These are phyloP conservation scores for Rhizopus stolonifer DNA, from an alignment of 371 early-diverging fungal genomes.

Conservation along the genomic window DNA sequence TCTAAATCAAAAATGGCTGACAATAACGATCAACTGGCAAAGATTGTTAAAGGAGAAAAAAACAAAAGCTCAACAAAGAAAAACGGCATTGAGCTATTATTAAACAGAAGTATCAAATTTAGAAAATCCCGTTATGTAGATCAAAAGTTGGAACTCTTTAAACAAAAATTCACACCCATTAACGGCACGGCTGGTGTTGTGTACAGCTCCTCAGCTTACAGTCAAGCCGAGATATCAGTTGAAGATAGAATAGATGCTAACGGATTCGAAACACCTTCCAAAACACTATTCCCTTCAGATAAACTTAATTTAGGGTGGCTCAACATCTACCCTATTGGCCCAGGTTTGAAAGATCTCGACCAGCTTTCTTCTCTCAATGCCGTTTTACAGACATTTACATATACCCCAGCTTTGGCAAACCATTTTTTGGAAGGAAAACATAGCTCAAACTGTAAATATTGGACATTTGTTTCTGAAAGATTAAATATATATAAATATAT, in stretches of 20 bases:
- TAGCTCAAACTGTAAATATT: constrained; percentile 54
- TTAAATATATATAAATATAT: neutral
- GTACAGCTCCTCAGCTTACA: constrained; percentile 17
- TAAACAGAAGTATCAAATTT: constrained; percentile 45
- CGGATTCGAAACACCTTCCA: constrained; percentile 68
- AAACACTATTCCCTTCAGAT: constrained; percentile 57
- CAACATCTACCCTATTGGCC: constrained; percentile 65
- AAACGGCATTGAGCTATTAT: constrained; percentile 30
- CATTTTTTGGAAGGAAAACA: constrained; percentile 67
- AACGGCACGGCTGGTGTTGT: constrained; percentile 29
- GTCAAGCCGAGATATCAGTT: constrained; percentile 2
- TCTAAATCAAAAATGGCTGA: neutral
- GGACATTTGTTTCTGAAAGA: neutral
- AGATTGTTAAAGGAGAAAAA: constrained; percentile 19
- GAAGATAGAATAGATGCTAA: constrained; percentile 44
- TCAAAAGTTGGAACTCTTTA: constrained; percentile 43
- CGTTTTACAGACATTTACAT: constrained; percentile 86
- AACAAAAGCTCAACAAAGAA: constrained; percentile 15
- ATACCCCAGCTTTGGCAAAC: constrained; percentile 80
- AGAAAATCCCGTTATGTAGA: constrained; percentile 50
- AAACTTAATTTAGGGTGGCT: constrained; percentile 61
- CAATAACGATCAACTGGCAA: constrained; percentile 8
- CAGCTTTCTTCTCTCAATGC: constrained; percentile 95
- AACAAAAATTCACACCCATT: constrained; percentile 43
- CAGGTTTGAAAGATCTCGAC: constrained; percentile 88